Conservation (phyloP, 495 filamentous ascomycete species). For the Daldinia loculata region DNA sequence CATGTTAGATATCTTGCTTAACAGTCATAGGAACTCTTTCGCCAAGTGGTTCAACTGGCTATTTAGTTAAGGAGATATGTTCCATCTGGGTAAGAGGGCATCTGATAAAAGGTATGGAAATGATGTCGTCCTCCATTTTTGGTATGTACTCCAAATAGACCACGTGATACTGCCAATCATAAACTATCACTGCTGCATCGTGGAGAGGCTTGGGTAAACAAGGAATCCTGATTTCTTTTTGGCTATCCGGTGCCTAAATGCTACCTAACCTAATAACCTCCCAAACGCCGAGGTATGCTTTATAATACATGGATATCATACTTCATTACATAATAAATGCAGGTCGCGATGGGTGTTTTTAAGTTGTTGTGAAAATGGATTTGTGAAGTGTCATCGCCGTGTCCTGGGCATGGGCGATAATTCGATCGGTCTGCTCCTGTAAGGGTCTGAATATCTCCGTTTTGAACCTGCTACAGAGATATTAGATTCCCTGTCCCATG, state of each 20-base stretch:
- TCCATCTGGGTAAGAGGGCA: neutral
- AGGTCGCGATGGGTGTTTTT: neutral
- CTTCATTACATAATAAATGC: slow-evolving; percentile 11
- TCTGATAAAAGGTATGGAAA: neutral
- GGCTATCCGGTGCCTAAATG: neutral
- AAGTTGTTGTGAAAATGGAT: neutral
- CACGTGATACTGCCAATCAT: neutral
- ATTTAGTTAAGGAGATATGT: slow-evolving; percentile 16
- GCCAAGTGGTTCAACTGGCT: slow-evolving; percentile 33
- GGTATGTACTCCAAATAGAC: neutral
- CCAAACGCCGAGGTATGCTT: slow-evolving; percentile 3
- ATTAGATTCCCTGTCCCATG: neutral
- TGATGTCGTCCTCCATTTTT: neutral
- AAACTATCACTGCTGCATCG: neutral
- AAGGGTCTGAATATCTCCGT: slow-evolving; percentile 4
- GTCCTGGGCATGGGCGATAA: slow-evolving; percentile 4
- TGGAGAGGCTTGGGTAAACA: neutral
- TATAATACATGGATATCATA: slow-evolving; percentile 2
- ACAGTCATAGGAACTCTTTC: slow-evolving; percentile 27
- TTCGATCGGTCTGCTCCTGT: neutral
- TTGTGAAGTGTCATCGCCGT: neutral
- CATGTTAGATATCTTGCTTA: neutral
- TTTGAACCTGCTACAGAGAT: neutral
- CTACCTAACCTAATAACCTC: neutral
- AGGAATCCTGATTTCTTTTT: neutral